Percentiles rank a stretch among this genome's conserved stretches.
Conservation (phyloP, 1,284 basidiomycete species). For the Ceratobasidium sp. region DNA sequence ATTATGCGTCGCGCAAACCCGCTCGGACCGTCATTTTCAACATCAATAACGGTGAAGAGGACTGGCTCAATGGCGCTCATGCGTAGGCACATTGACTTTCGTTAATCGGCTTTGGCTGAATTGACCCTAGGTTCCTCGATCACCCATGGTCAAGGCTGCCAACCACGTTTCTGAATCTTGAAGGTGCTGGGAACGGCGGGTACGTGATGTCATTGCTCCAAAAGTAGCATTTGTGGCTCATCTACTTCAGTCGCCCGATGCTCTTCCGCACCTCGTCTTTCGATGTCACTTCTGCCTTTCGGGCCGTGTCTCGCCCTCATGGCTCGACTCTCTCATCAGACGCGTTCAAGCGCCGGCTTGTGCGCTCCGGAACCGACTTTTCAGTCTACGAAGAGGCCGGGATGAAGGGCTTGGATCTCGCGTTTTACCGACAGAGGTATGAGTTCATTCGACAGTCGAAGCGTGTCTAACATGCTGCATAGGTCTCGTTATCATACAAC, state of each 20-base stretch:
- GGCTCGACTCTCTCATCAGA: slow-evolving; percentile 71
- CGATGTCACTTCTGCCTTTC: slow-evolving; percentile 60
- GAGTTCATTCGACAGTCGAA: neutral
- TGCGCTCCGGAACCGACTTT: slow-evolving; percentile 74
- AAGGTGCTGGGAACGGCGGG: slow-evolving; percentile 82
- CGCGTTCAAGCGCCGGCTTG: slow-evolving; percentile 65
- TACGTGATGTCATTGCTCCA: slow-evolving; percentile 51
- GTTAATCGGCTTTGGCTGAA: neutral
- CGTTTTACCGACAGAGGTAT: slow-evolving; percentile 73
- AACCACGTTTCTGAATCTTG: slow-evolving; percentile 75
- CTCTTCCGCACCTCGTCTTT: slow-evolving; percentile 70
- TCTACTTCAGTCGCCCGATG: slow-evolving; percentile 69
- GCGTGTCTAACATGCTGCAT: neutral
- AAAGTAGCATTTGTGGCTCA: too few species aligned
- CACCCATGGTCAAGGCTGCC: slow-evolving; percentile 75
- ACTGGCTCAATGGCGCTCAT: slow-evolving; percentile 73
- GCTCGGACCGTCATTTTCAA: slow-evolving; percentile 74
- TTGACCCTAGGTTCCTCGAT: slow-evolving; percentile 61
- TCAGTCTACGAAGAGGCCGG: slow-evolving; percentile 62
- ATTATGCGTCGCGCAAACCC: slow-evolving; percentile 62
- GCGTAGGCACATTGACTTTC: slow-evolving; percentile 55
- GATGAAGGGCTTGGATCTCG: slow-evolving; percentile 72
- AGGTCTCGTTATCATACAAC: slow-evolving; percentile 65
- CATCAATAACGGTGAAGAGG: slow-evolving; percentile 83
- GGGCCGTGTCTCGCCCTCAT: slow-evolving; percentile 64